Evolutionary conservation across 495 filamentous ascomycete species (phyloP), one percentile per base, ranked within the genome.

Genomic region (Penicillium roqueforti): DNA sequence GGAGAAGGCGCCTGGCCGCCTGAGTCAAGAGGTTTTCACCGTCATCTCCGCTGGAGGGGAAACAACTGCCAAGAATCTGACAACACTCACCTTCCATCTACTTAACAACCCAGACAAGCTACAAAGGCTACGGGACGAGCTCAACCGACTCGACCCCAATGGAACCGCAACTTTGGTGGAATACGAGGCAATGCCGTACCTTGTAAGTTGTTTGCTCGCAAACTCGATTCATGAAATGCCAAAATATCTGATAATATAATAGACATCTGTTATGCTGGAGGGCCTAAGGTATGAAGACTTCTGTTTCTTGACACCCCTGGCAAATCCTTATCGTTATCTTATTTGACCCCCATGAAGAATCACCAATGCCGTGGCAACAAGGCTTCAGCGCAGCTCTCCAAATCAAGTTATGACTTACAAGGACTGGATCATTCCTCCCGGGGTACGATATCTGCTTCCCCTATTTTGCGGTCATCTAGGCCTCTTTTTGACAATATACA

Each of bases 41-140:
- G 50, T 83, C 8, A 63, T 80, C 11, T 67, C 63, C 1, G 79
- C 80, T 4, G 80, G 80, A 3, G 68, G 67, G 25, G 70, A 73
- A 32, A 80, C 76, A 4, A 78, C 74, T 0, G 70, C 67, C 5
- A 71, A 67, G 47, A 68, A 73, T 6, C 34, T 76, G 38, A 51
- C 66, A 6, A 56, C 61, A 13, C 61, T 73, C 11, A 62, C 68
- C 14, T 81, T 69, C 56, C 70, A 80, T 54, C 65, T 79, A 5
- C 57, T 74, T 5, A 51, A 53, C 9, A 67, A 76, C 42, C 71
- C 66, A 4, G 53, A 63, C 1, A 71, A 68, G 10, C 48, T 69
- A 22, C 18, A 57, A 5, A 65, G 57, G 16, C 57, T 76, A 5
- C 59, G 51, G 22, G 59, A 62, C 9, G 73, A 75, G 49, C 40